Evolutionary conservation across 1,139 yeast genomes (phyloP).

Genomic region (Sugiyamaella pinicola): DNA sequence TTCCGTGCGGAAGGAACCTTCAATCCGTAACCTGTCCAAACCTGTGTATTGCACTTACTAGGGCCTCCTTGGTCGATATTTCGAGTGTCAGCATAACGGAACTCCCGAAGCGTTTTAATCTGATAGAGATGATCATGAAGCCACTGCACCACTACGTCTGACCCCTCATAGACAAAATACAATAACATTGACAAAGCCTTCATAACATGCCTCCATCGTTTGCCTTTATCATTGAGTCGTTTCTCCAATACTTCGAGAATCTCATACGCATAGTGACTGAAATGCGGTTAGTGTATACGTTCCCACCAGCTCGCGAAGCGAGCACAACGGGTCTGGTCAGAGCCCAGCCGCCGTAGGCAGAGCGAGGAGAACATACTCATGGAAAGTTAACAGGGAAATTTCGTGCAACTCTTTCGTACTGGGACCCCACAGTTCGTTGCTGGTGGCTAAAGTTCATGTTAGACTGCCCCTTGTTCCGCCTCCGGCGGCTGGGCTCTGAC

Average conservation of each 20-base stretch:
- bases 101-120: conserved; percentile 68
- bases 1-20: too few relatives aligned
- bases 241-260: conserved; percentile 93
- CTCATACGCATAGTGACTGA: conserved; percentile 69
- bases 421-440: conserved; percentile 88
- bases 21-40: too few relatives aligned
- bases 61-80: conserved; percentile 41
- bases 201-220: conserved; percentile 96
- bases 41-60: conserved; percentile 27
- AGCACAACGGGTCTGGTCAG: too few relatives aligned
- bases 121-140: conserved; percentile 75
- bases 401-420: conserved; percentile 81
- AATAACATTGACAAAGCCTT: conserved; percentile 86
- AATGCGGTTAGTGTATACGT: not conserved
- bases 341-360: too few relatives aligned
- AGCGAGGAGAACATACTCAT: conserved; percentile 43
- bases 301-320: too few relatives aligned
- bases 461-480: too few relatives aligned
- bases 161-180: conserved; percentile 81
- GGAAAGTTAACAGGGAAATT: conserved; percentile 73
- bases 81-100: conserved; percentile 38
- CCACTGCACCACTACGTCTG: conserved; percentile 88
- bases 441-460: conserved; percentile 53
- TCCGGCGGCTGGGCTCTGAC: too few relatives aligned
- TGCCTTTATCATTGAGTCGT: conserved; percentile 92